Evolutionary conservation across 805 yeast genomes (phyloP).

Genomic region (Soucietia sequanensis): DNA sequence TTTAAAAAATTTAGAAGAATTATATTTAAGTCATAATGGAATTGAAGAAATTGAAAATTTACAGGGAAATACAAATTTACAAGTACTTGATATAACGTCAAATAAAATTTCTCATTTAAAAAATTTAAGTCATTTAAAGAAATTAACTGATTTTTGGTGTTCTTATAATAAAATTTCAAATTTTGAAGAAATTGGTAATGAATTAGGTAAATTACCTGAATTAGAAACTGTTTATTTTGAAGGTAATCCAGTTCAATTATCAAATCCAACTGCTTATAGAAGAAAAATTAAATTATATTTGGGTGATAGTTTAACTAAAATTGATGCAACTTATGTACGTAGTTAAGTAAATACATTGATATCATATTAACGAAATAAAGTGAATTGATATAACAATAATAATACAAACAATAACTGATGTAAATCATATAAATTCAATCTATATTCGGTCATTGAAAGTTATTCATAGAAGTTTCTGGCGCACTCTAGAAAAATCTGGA

Average conservation of each 20-base stretch:
- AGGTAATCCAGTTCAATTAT: slow-evolving; percentile 80
- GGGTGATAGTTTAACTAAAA: slow-evolving; percentile 70
- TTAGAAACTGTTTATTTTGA: slow-evolving; percentile 92
- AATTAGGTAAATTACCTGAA: slow-evolving; percentile 58
- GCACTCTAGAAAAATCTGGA: no score
- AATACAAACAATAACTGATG: no score
- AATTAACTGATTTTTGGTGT: slow-evolving; percentile 94
- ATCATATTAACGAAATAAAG: no score
- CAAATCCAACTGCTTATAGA: slow-evolving; percentile 78
- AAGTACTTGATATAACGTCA: slow-evolving; percentile 77
- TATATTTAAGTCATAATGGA: slow-evolving; percentile 85
- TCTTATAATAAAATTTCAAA: slow-evolving; percentile 69
- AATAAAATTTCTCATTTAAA: slow-evolving; percentile 64
- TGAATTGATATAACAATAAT: no score
- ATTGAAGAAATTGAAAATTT: slow-evolving; percentile 73
- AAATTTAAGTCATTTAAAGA: slow-evolving; percentile 58
- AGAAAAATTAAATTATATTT: slow-evolving; percentile 74
- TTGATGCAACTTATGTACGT: slow-evolving; percentile 80
- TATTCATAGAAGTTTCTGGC: no score
- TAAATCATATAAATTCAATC: no score
- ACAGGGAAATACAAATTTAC: slow-evolving; percentile 64
- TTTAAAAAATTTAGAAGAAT: slow-evolving; percentile 72
- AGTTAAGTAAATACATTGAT: slow-evolving; percentile 3
- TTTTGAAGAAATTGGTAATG: slow-evolving; percentile 66
- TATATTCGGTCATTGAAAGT: no score